Conservation (phyloP, 2,329 filamentous ascomycete species). For the Ophiostoma fasciatum region DNA sequence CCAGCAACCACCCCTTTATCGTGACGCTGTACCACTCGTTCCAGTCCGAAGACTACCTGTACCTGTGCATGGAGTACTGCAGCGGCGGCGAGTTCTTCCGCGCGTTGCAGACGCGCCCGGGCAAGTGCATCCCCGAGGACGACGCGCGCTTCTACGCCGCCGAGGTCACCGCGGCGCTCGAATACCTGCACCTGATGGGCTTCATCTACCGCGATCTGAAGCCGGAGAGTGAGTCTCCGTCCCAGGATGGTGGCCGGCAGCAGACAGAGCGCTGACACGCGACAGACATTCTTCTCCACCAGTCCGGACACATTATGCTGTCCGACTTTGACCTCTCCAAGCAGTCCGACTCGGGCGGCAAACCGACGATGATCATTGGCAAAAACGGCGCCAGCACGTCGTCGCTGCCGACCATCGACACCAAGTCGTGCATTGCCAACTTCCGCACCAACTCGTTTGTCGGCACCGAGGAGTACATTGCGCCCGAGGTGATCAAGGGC, state of each 20-base stretch:
- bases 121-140: conserved; percentile 94
- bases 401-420: conserved; percentile 91
- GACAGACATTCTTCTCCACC: conserved; percentile 96
- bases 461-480: conserved; percentile 97
- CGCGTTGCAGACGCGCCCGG: conserved; percentile 86
- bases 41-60: conserved; percentile 95
- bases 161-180: conserved; percentile 88
- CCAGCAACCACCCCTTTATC: conserved; percentile 97
- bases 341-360: conserved; percentile 89
- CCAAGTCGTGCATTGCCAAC: conserved; percentile 93
- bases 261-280: too few species aligned
- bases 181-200: conserved; percentile 96
- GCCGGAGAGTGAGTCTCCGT: conserved; percentile 66
- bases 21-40: conserved; percentile 98
- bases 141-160: conserved; percentile 95
- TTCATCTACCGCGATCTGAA: conserved; percentile 98
- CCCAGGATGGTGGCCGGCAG: too few species aligned
- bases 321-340: conserved; percentile 98
- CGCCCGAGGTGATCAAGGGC: conserved; percentile 95
- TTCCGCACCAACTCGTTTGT: conserved; percentile 98
- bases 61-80: conserved; percentile 99
- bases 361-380: conserved; percentile 93
- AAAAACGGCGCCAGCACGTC: conserved; percentile 76
- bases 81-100: conserved; percentile 97
- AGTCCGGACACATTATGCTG: conserved; percentile 99